Evolutionary conservation across 805 yeast species (phyloP), one percentile per base, ranked within the genome.

Genomic region (Maudiozyma saulgeensis): DNA sequence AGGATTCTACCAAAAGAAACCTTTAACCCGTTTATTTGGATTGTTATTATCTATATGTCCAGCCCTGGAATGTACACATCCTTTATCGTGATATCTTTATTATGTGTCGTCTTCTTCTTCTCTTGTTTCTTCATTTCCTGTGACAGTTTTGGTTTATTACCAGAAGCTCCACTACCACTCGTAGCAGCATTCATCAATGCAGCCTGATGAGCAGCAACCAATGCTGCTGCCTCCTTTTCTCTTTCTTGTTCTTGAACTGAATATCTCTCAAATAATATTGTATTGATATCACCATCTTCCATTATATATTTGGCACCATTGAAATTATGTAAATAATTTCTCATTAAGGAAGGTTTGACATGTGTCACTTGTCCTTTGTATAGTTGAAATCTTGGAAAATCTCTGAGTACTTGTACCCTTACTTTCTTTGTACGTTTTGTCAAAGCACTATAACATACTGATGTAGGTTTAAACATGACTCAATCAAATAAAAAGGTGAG

Each of bases 281-380:
- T 23, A 49, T 64, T 59, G 13, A 65, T 53, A 49, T 45, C 48
- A 16, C 44, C 31, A 15, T 56, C 68, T 41, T 55, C 39, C 26
- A 74, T 62, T 21, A 87, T 73, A 60, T 87, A 89, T 18, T 79
- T 76, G 3, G 96, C 96, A 42, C 87, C 85, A 58, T 86, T 82
- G 52, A 71, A 59, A 41, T 79, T 78, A 58, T 87, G 87, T 49
- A 89, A 74, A 57, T 70, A 78, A 68, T 86, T 87, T 61, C 91
- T 79, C 96, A 89, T 89, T 53, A 78, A 72, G 21, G 88, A 85
- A 31, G 96, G 89, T 53, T 79, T 75, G 18, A 89, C 96, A 35
- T 76, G 71, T 28, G 84, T 74, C 42, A 89, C 74, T 68, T 89
- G 84, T 35, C 96, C 96, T 52, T 69, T 71, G 21, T 34, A 49